phyloP scores from a whole-genome alignment of 2,329 filamentous ascomycete genomes.

The Apiospora kogelbergensis region DNA sequence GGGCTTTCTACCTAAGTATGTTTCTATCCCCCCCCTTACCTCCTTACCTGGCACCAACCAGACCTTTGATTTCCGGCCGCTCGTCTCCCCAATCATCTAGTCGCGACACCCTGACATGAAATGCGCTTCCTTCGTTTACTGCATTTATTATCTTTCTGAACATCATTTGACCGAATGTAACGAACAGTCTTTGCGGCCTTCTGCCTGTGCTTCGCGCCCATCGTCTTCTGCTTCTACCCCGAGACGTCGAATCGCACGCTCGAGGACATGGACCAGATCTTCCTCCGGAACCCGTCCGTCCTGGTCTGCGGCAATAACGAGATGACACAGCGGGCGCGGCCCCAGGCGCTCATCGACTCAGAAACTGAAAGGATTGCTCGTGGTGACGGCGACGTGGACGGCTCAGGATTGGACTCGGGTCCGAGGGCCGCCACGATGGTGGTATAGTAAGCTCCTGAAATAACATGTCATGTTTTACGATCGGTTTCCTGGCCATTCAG shows the following conservation, averaged over 20 bases:
- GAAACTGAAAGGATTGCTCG: slow-evolving; percentile 19
- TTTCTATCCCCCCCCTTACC: slow-evolving; percentile 6
- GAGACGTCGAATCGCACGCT: slow-evolving; percentile 47
- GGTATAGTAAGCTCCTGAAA: background rate
- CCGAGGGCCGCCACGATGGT: background rate
- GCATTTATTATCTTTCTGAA: too few relatives aligned
- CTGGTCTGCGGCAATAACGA: slow-evolving; percentile 21
- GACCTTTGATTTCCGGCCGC: too few relatives aligned
- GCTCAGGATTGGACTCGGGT: background rate
- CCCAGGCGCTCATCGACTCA: slow-evolving; percentile 19
- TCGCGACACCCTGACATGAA: too few relatives aligned
- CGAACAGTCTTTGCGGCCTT: slow-evolving; percentile 30
- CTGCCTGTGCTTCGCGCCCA: slow-evolving; percentile 31
- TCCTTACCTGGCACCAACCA: background rate
- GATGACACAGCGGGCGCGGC: slow-evolving; percentile 21
- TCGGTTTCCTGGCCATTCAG: too few relatives aligned
- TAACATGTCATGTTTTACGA: too few relatives aligned
- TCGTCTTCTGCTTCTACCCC: slow-evolving; percentile 45
- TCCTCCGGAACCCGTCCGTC: slow-evolving; percentile 22
- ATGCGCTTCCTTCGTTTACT: too few relatives aligned
- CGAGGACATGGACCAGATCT: slow-evolving; percentile 44
- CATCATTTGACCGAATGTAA: too few relatives aligned
- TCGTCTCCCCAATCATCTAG: too few relatives aligned
- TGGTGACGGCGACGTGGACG: background rate
- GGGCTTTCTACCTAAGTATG: slow-evolving; percentile 43